These are phyloP conservation scores for Phaffia rhodozyma DNA, from an alignment of 1,284 basidiomycete species.

Conservation along the genomic window DNA sequence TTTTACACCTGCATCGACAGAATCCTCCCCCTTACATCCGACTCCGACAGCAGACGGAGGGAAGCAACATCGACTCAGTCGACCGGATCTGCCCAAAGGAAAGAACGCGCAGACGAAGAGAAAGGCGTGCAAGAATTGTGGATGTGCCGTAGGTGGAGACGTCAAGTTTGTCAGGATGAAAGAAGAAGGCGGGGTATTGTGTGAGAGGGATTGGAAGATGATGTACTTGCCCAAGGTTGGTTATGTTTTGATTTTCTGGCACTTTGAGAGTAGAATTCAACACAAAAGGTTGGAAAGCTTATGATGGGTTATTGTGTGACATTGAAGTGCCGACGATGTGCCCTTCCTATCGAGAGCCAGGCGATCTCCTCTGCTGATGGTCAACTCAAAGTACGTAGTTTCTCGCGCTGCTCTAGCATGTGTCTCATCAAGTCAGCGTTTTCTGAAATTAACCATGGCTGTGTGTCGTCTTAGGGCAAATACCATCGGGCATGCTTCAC, in stretches of 20 bases:
- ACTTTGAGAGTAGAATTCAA: slow-evolving; percentile 15
- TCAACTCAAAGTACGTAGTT: slow-evolving; percentile 49
- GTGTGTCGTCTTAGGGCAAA: slow-evolving; percentile 44
- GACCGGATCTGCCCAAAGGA: too few species aligned
- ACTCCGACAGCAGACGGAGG: too few species aligned
- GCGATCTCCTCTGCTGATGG: slow-evolving; percentile 83
- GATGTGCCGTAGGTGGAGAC: slow-evolving; percentile 3
- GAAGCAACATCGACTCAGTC: too few species aligned
- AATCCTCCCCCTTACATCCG: too few species aligned
- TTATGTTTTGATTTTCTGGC: slow-evolving; percentile 5
- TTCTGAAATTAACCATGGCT: too few species aligned
- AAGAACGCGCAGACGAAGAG: neutral
- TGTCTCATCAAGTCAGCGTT: neutral
- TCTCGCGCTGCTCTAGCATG: neutral
- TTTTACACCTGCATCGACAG: too few species aligned
- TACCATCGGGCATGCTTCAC: slow-evolving; percentile 82
- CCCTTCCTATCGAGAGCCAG: slow-evolving; percentile 68
- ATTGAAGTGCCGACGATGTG: slow-evolving; percentile 65
- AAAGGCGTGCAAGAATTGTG: slow-evolving; percentile 8
- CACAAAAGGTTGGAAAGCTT: slow-evolving; percentile 2
- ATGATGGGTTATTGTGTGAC: neutral
- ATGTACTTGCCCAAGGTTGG: slow-evolving; percentile 72
- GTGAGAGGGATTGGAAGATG: slow-evolving; percentile 81
- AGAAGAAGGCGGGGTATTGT: slow-evolving; percentile 54
- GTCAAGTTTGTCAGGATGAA: neutral